phyloP scores from a whole-genome alignment of 306 rosid genomes.

The Begonia loranthoides region DNA sequence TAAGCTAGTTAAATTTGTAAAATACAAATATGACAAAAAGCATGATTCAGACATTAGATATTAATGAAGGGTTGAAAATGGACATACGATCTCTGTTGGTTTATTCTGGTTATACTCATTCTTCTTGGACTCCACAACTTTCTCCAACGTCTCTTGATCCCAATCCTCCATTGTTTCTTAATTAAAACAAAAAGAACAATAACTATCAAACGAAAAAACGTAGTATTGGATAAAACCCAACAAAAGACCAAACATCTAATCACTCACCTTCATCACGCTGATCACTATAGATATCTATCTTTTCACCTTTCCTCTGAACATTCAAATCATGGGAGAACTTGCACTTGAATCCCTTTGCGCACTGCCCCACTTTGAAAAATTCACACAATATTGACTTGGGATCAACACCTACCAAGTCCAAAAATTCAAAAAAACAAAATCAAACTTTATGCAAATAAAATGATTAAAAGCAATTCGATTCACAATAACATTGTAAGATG shows the following conservation, averaged over 20 bases:
- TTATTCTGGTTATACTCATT: constrained; percentile 73
- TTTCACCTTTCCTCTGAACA: constrained; percentile 98
- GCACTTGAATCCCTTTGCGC: constrained; percentile 94
- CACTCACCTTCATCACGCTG: constrained; percentile 66
- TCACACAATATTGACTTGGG: constrained; percentile 96
- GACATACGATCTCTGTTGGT: constrained; percentile 92
- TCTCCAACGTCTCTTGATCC: constrained; percentile 96
- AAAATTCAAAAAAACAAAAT: constrained; percentile 7
- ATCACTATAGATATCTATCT: constrained; percentile 90
- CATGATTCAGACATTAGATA: too few relatives aligned
- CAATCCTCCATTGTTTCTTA: constrained; percentile 96
- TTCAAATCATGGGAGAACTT: constrained; percentile 95
- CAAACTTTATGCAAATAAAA: background rate
- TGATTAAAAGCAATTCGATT: background rate
- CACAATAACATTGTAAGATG: too few relatives aligned
- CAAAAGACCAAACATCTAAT: background rate
- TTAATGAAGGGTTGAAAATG: background rate
- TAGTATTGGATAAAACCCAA: background rate
- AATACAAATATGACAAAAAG: too few relatives aligned
- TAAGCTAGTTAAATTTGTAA: too few relatives aligned
- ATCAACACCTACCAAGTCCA: constrained; percentile 74
- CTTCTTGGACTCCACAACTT: constrained; percentile 87
- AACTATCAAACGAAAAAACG: background rate
- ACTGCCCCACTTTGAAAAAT: constrained; percentile 85
- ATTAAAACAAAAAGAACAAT: background rate